A percentile compares a stretch with the other conserved stretches of the same genome.
Evolutionary conservation across 495 filamentous ascomycete genomes (phyloP).

Genomic region (Parathielavia hyrcaniae): DNA sequence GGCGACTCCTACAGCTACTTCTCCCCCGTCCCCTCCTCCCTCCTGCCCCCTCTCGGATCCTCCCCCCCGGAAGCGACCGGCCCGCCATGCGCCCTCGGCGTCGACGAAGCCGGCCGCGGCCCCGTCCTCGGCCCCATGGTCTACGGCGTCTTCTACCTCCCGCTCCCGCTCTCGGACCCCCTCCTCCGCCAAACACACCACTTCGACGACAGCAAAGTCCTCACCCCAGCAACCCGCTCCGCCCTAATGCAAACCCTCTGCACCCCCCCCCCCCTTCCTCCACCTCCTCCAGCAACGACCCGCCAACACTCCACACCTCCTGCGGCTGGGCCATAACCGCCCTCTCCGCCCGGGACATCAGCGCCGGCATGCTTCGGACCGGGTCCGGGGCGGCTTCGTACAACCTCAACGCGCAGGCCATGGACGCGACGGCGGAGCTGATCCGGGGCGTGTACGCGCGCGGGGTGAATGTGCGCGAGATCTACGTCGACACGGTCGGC

Average conservation of each 20-base stretch:
- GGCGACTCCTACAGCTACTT: constrained; percentile 82
- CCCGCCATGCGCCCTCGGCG: constrained; percentile 55
- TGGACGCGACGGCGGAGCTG: constrained; percentile 87
- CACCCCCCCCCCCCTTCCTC: too few species aligned
- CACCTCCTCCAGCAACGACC: constrained; percentile 42
- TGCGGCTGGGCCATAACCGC: constrained; percentile 79
- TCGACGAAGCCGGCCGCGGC: constrained; percentile 93
- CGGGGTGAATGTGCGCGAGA: constrained; percentile 74
- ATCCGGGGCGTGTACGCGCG: constrained; percentile 66
- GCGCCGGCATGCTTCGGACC: constrained; percentile 69
- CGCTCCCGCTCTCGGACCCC: constrained; percentile 56
- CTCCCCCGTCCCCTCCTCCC: constrained; percentile 58
- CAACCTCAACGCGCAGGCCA: constrained; percentile 96
- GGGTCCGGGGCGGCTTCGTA: constrained; percentile 51
- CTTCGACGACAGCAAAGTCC: constrained; percentile 89
- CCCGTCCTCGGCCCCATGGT: constrained; percentile 98
- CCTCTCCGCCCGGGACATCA: constrained; percentile 80
- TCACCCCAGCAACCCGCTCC: constrained; percentile 66
- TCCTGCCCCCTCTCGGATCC: constrained; percentile 37
- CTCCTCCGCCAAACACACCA: constrained; percentile 69
- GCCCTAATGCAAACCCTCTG: constrained; percentile 70
- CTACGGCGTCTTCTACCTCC: constrained; percentile 85
- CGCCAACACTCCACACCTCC: constrained; percentile 51
- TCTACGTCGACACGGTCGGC: constrained; percentile 95
- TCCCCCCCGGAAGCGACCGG: constrained; percentile 16